Base-by-base conservation (phyloP, 495 filamentous ascomycete genomes). In the Aspergillus ostianus region DNA sequence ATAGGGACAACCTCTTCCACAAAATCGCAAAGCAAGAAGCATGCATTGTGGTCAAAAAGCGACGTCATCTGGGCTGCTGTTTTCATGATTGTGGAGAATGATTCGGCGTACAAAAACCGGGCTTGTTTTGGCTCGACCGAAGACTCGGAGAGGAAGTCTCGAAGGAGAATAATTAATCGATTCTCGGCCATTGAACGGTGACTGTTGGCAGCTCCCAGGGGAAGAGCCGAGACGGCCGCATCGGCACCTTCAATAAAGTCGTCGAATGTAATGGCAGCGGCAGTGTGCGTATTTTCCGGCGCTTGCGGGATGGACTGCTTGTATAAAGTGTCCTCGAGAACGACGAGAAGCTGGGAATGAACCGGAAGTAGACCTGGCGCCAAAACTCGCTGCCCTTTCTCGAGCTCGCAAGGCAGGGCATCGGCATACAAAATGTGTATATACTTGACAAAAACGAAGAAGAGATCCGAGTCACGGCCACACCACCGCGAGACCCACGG, bases 381-480 rank as follows among this genome's bases (percentile, higher is more conserved):
- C 61, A 83, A 76, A 45, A 85, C 70, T 13, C 79, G 77, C 50
- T 87, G 86, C 29, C 84, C 80, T 70, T 87, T 87, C 60, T 87
- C 85, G 8, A 82, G 74, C 9, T 87, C 84, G 1, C 80, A 60
- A 0, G 90, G 90, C 51, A 96, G 76, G 66, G 92, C 93, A 58
- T 95, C 91, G 26, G 88, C 85, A 45, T 89, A 83, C 7, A 98
- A 75, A 49, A 93, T 85, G 69, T 95, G 88, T 62, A 90, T 94
- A 68, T 94, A 87, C 75, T 96, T 97, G 72, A 87, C 85, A 72
- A 98, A 98, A 17, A 97, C 87, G 75, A 90, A 98, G 66, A 98
- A 90, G 49, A 98, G 76, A 73, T 97, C 94, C 13, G 89, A 96
- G 62, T 98, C 94, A 18, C 87, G 85, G 9, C 94, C 94, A 62